Evolutionary conservation across 1,139 yeast genomes (phyloP), one percentile per base, ranked within the genome.

Genomic region (Suhomyces wounanorum): DNA sequence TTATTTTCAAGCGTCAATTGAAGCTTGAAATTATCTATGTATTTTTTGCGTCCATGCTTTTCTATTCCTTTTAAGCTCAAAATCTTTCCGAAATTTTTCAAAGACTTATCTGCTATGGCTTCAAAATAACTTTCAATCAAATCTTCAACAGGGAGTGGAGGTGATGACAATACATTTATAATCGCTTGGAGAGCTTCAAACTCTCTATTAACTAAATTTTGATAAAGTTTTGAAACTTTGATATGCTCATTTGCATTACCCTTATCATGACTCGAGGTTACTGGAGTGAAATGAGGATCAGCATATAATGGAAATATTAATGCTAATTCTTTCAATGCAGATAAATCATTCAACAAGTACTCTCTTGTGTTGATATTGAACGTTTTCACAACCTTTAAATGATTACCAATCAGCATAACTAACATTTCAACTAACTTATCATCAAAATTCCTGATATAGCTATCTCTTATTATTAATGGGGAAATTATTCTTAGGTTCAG

Each of bases 351-450:
- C 37, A 87, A 70, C 62, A 94, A 76, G 64, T 92, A 97, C 64
- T 92, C 97, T 6, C 95, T 87, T 57, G 87, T 85, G 14, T 81
- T 72, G 21, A 85, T 85, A 7, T 81, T 75, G 36, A 92, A 78
- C 1, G 96, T 96, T 53, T 80, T 81, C 60, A 85, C 64, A 50
- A 78, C 77, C 28, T 81, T 75, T 39, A 90, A 78, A 53, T 81
- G 81, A 42, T 78, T 72, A 47, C 86, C 65, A 57, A 86, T 84
- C n/a, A 84, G 79, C 36, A 69, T 72, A 7, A 84, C 72, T 2
- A 89, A 69, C 44, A 79, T 62, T 51, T 91, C 98, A 23, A 89
- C 83, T 18, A 89, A 72, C 57, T 87, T 85, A 61, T 90, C 96
- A 64, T 91, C 81, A 48, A 89, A 79, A 61, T 85, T 85, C 56